Percentiles rank a stretch among this genome's conserved stretches.
These are phyloP conservation scores for Rhizopogon vinicolor DNA, from an alignment of 768 basidiomycete genomes.

Conservation along the genomic window DNA sequence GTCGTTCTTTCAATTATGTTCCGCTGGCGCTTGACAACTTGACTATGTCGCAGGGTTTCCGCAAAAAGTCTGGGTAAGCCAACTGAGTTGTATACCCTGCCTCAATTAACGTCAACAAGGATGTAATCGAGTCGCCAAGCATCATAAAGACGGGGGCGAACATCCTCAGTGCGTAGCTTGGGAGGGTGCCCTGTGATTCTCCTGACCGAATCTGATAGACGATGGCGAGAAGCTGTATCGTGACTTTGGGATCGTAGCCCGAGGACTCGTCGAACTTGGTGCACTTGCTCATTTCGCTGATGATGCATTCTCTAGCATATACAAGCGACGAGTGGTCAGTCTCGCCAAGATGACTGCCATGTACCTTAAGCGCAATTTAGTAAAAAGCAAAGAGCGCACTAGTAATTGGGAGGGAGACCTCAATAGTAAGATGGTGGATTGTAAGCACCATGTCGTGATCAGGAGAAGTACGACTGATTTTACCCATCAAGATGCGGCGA, in stretches of 20 bases:
- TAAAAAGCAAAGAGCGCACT: slow-evolving; percentile 41
- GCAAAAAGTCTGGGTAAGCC: slow-evolving; percentile 32
- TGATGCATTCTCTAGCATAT: slow-evolving; percentile 23
- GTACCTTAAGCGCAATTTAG: slow-evolving; percentile 34
- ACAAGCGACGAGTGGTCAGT: slow-evolving; percentile 36
- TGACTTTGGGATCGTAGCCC: slow-evolving; percentile 40
- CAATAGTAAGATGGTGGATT: slow-evolving; percentile 32
- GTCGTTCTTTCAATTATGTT: slow-evolving; percentile 3
- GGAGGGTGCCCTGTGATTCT: neutral
- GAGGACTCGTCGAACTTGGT: slow-evolving; percentile 42
- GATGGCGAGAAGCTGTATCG: slow-evolving; percentile 45
- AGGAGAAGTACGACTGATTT: neutral
- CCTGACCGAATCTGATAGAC: slow-evolving; percentile 21
- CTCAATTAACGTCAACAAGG: slow-evolving; percentile 22
- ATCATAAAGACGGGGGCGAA: slow-evolving; percentile 45
- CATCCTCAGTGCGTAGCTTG: slow-evolving; percentile 35
- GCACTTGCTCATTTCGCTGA: slow-evolving; percentile 38
- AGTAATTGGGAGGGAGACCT: slow-evolving; percentile 43
- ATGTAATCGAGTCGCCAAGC: slow-evolving; percentile 37
- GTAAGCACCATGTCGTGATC: slow-evolving; percentile 15
- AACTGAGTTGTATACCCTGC: neutral
- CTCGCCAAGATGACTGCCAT: slow-evolving; percentile 39
- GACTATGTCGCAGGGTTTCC: slow-evolving; percentile 35
- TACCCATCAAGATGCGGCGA: slow-evolving; percentile 39
- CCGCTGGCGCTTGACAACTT: neutral